Base-by-base conservation (phyloP, 2,329 filamentous ascomycete genomes). In the Sclerotiophoma versabilis region DNA sequence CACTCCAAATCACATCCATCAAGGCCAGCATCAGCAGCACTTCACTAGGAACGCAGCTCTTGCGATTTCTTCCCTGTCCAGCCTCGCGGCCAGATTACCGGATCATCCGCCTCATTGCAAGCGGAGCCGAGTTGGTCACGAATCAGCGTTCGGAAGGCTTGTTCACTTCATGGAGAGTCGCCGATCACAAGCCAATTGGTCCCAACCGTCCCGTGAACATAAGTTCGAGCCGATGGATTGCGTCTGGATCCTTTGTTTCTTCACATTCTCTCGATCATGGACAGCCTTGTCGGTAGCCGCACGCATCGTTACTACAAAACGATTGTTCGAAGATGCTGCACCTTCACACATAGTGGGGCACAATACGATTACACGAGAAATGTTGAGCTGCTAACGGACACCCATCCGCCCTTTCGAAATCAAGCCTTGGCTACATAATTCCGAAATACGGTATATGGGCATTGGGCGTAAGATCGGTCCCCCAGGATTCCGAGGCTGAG, bases 391-490 rank as follows among this genome's bases (percentile, higher is more conserved):
- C 63, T 62, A 58, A 57, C 55, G 50, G 44, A 52, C 55, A 48
- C 37, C 43, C 57, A 60, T 49, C 55, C 57, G 56, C 57, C 52
- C 59, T 30, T 43, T 61, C 46, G 32, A 54, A 37, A 49, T 48
- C 51, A 57, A 33, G 22, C 27, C 66, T 66, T 63, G 59, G 50
- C 44, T 34, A 38, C 15, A 22, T 45, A 14, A 20, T 41, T 58
- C 63, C 53, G 57, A 60, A 63, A 59, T 57, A 47, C 58, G 56
- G 63, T 55, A 64, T 54, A 63, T 65, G 63, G 64, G 62, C 58
- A 59, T 60, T 62, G 57, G 54, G 57, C 58, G 64, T 72, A 63
- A 73, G 68, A 73, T 59, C 64, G 70, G 71, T 63, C 54, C 33
- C 27, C 54, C 46, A 48, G 50, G 43, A 50, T 44, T 46, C 59